Conservation (phyloP, 2,329 filamentous ascomycete species). For the Arthroderma sp. region DNA sequence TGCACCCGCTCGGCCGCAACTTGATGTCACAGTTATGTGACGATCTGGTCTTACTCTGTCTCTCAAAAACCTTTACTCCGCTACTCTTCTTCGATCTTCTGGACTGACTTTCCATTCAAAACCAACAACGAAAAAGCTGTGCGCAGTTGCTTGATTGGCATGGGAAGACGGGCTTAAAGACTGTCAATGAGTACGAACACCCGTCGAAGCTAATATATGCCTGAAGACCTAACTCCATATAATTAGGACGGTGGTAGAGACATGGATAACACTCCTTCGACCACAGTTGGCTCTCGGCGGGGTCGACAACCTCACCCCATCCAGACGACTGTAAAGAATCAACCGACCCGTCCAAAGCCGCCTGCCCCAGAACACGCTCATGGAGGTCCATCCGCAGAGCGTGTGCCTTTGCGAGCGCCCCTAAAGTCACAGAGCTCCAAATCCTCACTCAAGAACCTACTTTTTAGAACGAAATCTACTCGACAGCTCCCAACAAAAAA, state of each 20-base stretch:
- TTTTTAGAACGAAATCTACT: conserved; percentile 23
- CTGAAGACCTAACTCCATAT: no score
- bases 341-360: conserved; percentile 8
- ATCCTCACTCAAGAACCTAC: conserved; percentile 24
- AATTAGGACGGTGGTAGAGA: not conserved
- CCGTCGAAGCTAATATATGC: no score
- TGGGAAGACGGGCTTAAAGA: no score
- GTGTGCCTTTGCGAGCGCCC: conserved; percentile 21
- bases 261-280: conserved; percentile 8
- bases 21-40: no score
- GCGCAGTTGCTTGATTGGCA: no score
- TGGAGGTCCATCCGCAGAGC: conserved; percentile 16
- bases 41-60: no score
- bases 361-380: conserved; percentile 17
- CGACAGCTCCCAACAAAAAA: conserved; percentile 14
- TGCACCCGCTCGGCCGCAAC: no score
- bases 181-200: no score
- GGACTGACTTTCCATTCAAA: no score
- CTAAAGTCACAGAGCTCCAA: conserved; percentile 25
- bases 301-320: conserved; percentile 24
- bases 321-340: conserved; percentile 19
- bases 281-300: conserved; percentile 25
- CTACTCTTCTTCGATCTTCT: no score
- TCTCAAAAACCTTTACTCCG: no score
- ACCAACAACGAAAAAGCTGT: no score